Evolutionary conservation across 768 basidiomycete species (phyloP).

Genomic region (Rhizopogon salebrosus): DNA sequence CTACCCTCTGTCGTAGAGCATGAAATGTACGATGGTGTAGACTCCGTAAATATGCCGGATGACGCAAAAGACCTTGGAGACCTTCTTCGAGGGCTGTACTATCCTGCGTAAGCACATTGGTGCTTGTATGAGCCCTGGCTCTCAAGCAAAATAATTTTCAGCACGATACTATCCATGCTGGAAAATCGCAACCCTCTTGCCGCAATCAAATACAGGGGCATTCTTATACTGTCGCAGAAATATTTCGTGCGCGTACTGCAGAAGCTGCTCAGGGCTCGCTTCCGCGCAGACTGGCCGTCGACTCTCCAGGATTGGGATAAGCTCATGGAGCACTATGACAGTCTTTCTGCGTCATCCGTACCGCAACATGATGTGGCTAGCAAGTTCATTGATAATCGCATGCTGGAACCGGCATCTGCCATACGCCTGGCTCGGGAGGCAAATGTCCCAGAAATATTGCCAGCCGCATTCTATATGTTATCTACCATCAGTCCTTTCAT

Average conservation of each 20-base stretch:
- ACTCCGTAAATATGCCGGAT: slow-evolving; percentile 9
- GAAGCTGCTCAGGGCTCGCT: slow-evolving; percentile 24
- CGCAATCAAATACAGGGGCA: slow-evolving; percentile 13
- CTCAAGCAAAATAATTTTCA: background rate
- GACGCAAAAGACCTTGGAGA: slow-evolving; percentile 6
- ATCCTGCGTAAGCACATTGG: slow-evolving; percentile 2
- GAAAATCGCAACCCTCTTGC: slow-evolving; percentile 1
- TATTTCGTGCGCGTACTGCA: slow-evolving; percentile 31
- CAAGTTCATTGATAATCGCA: slow-evolving; percentile 1
- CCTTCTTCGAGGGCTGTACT: slow-evolving; percentile 8
- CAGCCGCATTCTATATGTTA: slow-evolving; percentile 47
- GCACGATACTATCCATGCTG: background rate
- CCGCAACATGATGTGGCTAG: background rate
- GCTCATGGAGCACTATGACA: background rate
- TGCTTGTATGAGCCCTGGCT: background rate
- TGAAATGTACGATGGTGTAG: slow-evolving; percentile 11
- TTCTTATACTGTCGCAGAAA: slow-evolving; percentile 29
- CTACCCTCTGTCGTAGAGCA: background rate
- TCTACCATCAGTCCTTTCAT: slow-evolving; percentile 21
- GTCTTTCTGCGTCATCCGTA: background rate
- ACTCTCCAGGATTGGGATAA: slow-evolving; percentile 20
- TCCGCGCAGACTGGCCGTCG: slow-evolving; percentile 31
- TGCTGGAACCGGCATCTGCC: slow-evolving; percentile 21
- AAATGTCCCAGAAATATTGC: slow-evolving; percentile 35
- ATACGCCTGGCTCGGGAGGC: slow-evolving; percentile 39